phyloP scores from a whole-genome alignment of 257 asterid species.

The Ballota nigra region DNA sequence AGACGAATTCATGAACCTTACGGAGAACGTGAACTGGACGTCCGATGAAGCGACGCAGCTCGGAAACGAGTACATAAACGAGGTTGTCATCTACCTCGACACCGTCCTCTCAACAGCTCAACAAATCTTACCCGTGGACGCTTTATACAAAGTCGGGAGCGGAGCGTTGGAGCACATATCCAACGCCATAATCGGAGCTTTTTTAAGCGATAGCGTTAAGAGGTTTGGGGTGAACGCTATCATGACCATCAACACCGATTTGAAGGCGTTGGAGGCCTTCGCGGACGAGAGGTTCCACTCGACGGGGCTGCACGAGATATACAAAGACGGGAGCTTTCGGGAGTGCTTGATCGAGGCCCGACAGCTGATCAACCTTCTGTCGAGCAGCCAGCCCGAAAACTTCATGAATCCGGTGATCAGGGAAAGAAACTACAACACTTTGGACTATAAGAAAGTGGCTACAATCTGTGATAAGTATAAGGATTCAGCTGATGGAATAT shows the following conservation, averaged over 20 bases:
- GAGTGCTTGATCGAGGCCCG: slow-evolving; percentile 76
- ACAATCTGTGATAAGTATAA: slow-evolving; percentile 80
- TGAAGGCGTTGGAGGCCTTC: slow-evolving; percentile 70
- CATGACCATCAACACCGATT: slow-evolving; percentile 52
- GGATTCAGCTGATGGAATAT: slow-evolving; percentile 80
- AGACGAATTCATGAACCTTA: slow-evolving; percentile 73
- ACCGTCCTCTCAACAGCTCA: slow-evolving; percentile 87
- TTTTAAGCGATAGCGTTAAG: slow-evolving; percentile 67
- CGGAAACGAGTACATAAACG: slow-evolving; percentile 67
- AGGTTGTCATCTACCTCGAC: slow-evolving; percentile 79
- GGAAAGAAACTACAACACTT: slow-evolving; percentile 62
- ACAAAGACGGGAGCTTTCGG: slow-evolving; percentile 67
- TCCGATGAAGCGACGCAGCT: slow-evolving; percentile 62
- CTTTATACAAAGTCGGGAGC: slow-evolving; percentile 80
- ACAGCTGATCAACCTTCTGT: slow-evolving; percentile 72
- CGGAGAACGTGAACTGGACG: slow-evolving; percentile 81
- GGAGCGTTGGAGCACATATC: slow-evolving; percentile 87
- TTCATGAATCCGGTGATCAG: slow-evolving; percentile 97
- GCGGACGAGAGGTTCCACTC: slow-evolving; percentile 84
- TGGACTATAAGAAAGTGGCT: slow-evolving; percentile 83
- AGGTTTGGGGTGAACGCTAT: slow-evolving; percentile 73
- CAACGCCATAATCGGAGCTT: slow-evolving; percentile 62
- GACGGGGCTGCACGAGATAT: slow-evolving; percentile 71
- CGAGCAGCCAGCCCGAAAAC: slow-evolving; percentile 90
- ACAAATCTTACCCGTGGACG: slow-evolving; percentile 82